Conservation (phyloP, 2,329 filamentous ascomycete species). For the Venturia asperata region DNA sequence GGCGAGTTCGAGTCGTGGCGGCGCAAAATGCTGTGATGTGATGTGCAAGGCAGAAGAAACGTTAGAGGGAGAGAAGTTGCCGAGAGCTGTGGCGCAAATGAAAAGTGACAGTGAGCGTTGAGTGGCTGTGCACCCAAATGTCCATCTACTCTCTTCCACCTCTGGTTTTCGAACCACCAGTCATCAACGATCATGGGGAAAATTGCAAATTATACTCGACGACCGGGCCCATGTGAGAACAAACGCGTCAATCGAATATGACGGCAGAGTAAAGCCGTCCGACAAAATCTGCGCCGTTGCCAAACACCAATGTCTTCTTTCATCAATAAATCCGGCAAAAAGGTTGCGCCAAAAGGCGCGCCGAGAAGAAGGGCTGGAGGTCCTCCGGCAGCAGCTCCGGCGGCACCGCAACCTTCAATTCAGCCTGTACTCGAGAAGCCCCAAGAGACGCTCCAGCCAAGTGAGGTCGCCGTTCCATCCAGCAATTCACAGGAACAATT, state of each 20-base stretch:
- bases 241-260: neutral
- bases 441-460: neutral
- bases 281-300: neutral
- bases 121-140: neutral
- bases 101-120: neutral
- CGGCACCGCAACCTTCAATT: neutral
- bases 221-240: neutral
- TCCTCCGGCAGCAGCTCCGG: slow-evolving; percentile 1
- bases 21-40: neutral
- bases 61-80: neutral
- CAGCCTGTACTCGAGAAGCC: neutral
- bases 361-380: slow-evolving; percentile 5
- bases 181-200: neutral
- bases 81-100: neutral
- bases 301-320: slow-evolving; percentile 18
- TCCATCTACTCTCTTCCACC: neutral
- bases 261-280: neutral
- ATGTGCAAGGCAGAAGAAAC: neutral
- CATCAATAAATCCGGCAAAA: slow-evolving; percentile 20
- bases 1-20: neutral
- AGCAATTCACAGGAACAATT: neutral
- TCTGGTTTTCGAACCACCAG: neutral
- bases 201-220: neutral
- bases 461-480: neutral
- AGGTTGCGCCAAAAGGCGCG: slow-evolving; percentile 18